These are phyloP conservation scores for Avena atlantica DNA, from an alignment of 176 grass and related monocot species.

Conservation along the genomic window DNA sequence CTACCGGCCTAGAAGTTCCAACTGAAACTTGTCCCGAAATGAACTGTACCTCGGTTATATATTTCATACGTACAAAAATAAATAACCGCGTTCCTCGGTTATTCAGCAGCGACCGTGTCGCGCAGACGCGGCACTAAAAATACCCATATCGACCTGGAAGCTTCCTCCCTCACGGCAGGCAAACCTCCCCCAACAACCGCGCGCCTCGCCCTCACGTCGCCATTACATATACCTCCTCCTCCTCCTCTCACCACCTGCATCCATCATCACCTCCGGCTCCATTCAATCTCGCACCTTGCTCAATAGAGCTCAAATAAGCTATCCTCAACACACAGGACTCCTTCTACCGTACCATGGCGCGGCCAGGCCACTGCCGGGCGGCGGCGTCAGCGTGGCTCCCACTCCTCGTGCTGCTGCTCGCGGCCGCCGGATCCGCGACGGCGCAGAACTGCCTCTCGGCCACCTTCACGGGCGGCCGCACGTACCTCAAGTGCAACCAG, in stretches of 20 bases:
- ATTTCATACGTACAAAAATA: too few relatives aligned
- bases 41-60: conserved; percentile 29
- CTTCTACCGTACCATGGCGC: conserved; percentile 39
- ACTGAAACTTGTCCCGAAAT: background rate
- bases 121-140: background rate
- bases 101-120: conserved; percentile 24
- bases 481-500: conserved; percentile 55
- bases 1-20: background rate
- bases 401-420: conserved; percentile 39
- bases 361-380: conserved; percentile 13
- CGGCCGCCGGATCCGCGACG: background rate
- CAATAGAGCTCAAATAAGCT: background rate
- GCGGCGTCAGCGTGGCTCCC: conserved; percentile 36
- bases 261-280: background rate
- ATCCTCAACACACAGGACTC: background rate
- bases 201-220: background rate
- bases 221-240: conserved; percentile 23
- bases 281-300: background rate
- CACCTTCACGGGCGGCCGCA: conserved; percentile 55
- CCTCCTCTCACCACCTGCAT: background rate
- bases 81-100: conserved; percentile 19
- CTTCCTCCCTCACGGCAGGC: conserved; percentile 43
- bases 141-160: background rate
- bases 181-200: conserved; percentile 46
- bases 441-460: conserved; percentile 58